Base-by-base conservation (phyloP, 2,329 filamentous ascomycete species). In the Arthrobotrys megalospora region DNA sequence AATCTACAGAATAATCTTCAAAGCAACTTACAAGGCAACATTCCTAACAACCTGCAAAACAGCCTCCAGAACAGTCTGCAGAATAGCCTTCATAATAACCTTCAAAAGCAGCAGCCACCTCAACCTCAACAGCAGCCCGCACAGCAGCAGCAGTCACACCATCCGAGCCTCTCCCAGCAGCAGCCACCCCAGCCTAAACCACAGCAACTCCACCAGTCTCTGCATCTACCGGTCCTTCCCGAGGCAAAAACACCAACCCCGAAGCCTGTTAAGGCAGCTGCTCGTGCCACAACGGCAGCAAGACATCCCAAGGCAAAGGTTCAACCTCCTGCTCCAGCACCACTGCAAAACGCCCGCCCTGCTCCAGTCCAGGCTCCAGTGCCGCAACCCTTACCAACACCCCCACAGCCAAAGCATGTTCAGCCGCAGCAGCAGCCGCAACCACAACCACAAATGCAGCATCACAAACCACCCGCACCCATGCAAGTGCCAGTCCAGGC, bases 361-460 rank as follows among this genome's bases (percentile, higher is more conserved):
- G 41, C 69, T 16, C 67, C 80, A 52, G 47, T 76, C 65, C 7
- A 79, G 70, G 14, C 77, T 48, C 19, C 72, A 45, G 10, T 67
- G 66, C 38, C 80, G 8, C 80, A 79, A 10, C 76, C 80, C 0
- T 64, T 79, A 1, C 80, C 80, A 5, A 80, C 79, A 10, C 71
- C 65, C 1, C 80, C 80, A 1, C 78, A 80, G 0, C 80, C 76
- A 10, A 78, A 80, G 11, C 80, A 80, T 5, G 79, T 78, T 12
- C 80, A 80, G 0, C 80, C 75, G 11, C 80, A 79, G 21, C 78
- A 71, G 3, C 80, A 80, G n/a, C 79, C 78, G 1, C 80, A 28
- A 79, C 82, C 41, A 73, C 84, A 28, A 14, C 79, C 83, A 32
- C 84, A 84, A 63, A 81, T 82, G 34, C 82, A 85, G 14, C 83